Evolutionary conservation across 371 early-diverging fungal species (phyloP), one percentile per base, ranked within the genome.

Genomic region (Zopfochytrium polystomum): DNA sequence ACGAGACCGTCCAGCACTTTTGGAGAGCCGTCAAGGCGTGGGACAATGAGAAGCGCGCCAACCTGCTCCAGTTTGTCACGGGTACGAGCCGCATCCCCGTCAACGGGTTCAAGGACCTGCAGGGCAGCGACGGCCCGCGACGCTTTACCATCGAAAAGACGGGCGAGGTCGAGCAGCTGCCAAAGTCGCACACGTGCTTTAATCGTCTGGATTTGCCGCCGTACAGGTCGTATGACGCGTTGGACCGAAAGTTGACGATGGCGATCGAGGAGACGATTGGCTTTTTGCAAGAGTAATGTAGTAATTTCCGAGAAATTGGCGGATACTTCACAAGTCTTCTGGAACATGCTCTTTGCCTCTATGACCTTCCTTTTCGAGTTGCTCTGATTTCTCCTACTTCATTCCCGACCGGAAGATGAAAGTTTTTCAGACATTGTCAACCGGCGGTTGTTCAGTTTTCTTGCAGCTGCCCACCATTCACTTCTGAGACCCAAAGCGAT

Each of bases 61-160:
- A 95, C 45, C 9, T 18, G n/a, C n/a, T n/a, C n/a, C n/a, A n/a
- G n/a, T n/a, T n/a, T n/a, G n/a, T n/a, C n/a, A n/a, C n/a, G n/a
- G 3, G 23, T 89, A 97, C 99, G 0, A 93, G 94, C 7, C 88
- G 95, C 58, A 92, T 99, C 53, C 98, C 99, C 3, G 93, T 98
- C 58, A 96, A 96, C 64, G 99, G 99, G 11, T 99, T 99, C 78
- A 92, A 92, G 70, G 96, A 95, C 73, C 76, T 99, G 34, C 96
- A 96, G 75, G 96, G 99, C 27, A 89, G 88, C 58, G 96, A 96
- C 77, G 98, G 97, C 0, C 93, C 95, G 11, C 79, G 96, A 58
- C 82, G 93, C 53, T 99, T 99, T 70, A 93, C 93, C 3, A 93
- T 99, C 59, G 96, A 98, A 69, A 96, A 93, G 77, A 70, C 76